These are phyloP conservation scores for Afroboletus lepidellus DNA, from an alignment of 1,284 basidiomycete genomes.

Conservation along the genomic window DNA sequence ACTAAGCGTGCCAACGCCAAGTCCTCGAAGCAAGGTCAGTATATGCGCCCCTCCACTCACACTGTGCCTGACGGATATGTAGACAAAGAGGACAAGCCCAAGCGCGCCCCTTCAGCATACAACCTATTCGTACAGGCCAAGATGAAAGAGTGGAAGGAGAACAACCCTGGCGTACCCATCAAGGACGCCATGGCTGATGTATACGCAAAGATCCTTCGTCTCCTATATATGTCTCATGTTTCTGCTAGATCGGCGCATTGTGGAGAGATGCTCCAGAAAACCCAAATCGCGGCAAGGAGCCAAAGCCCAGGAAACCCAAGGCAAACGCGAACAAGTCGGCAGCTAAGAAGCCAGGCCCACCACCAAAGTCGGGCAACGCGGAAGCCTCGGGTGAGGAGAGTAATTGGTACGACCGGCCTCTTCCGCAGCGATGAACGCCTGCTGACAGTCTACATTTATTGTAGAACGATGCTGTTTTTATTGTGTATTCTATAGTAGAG, in stretches of 20 bases:
- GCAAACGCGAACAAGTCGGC: conserved; percentile 26
- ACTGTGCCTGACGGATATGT: background rate
- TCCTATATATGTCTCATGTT: conserved; percentile 11
- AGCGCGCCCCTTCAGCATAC: conserved; percentile 54
- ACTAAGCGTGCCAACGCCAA: conserved; percentile 49
- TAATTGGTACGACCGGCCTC: conserved; percentile 11
- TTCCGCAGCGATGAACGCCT: background rate
- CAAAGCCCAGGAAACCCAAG: conserved; percentile 42
- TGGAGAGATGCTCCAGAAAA: conserved; percentile 60
- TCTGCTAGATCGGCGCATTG: conserved; percentile 46
- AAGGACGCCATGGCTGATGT: conserved; percentile 56
- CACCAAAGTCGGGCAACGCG: conserved; percentile 24
- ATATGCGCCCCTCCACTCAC: background rate
- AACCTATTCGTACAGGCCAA: conserved; percentile 52
- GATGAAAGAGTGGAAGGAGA: conserved; percentile 52
- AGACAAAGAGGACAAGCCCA: conserved; percentile 46
- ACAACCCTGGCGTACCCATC: conserved; percentile 45
- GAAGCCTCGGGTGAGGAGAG: conserved; percentile 27
- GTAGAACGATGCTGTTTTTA: conserved; percentile 9
- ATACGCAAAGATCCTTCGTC: conserved; percentile 16
- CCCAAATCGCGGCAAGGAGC: conserved; percentile 53
- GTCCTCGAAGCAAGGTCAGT: conserved; percentile 34
- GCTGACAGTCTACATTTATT: conserved; percentile 5
- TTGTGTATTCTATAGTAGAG: conserved; percentile 16
- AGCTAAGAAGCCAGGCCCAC: conserved; percentile 19